Conservation (phyloP, 768 basidiomycete genomes). For the Serendipita sp. region DNA sequence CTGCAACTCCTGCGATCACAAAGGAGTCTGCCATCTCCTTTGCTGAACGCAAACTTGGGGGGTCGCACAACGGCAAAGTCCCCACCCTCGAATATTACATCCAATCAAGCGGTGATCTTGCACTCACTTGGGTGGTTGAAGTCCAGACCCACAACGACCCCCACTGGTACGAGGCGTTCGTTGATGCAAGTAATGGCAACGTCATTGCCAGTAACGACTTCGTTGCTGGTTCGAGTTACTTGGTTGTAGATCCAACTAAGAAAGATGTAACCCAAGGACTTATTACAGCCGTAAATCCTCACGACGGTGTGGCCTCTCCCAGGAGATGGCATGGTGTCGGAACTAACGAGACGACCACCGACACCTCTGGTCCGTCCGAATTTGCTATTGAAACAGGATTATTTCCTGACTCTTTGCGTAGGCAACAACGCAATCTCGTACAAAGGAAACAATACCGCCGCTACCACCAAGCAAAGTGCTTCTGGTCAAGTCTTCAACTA, state of each 20-base stretch:
- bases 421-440: conserved; percentile 27
- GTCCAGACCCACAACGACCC: conserved; percentile 27
- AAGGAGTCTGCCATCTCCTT: too few relatives aligned
- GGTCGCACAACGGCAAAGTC: too few relatives aligned
- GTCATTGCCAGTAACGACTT: conserved; percentile 36
- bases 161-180: conserved; percentile 27
- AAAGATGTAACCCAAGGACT: neutral
- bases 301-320: conserved; percentile 38
- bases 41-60: conserved; percentile 12
- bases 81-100: too few relatives aligned
- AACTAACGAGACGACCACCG: conserved; percentile 20
- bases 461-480: conserved; percentile 24
- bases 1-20: too few relatives aligned
- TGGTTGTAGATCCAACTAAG: neutral
- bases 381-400: neutral
- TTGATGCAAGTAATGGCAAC: too few relatives aligned
- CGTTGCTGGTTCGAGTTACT: conserved; percentile 22
- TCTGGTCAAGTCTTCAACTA: conserved; percentile 27
- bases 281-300: conserved; percentile 24
- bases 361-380: conserved; percentile 12
- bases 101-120: too few relatives aligned
- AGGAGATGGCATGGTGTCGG: conserved; percentile 35
- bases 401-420: neutral
- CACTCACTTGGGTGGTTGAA: neutral
- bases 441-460: conserved; percentile 14